phyloP scores from a whole-genome alignment of 2,329 filamentous ascomycete species.

The Colletotrichum lentis region DNA sequence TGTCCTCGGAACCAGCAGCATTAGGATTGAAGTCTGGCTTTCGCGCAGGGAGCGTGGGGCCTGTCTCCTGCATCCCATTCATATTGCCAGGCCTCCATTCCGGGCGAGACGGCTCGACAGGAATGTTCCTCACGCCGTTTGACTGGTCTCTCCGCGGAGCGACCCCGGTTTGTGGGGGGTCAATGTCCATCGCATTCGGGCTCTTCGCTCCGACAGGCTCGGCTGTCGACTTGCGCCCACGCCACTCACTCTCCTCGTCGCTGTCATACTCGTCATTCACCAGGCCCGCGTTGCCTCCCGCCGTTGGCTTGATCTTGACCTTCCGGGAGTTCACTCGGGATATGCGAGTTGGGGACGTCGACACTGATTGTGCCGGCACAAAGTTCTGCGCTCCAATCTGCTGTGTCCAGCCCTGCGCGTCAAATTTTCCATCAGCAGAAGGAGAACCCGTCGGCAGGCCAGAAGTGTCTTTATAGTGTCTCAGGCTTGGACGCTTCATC shows the following conservation, averaged over 20 bases:
- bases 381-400: constrained; percentile 65
- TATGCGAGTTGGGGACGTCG: constrained; percentile 56
- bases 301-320: constrained; percentile 63
- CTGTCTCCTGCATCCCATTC: constrained; percentile 38
- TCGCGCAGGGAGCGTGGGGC: constrained; percentile 35
- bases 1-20: constrained; percentile 62
- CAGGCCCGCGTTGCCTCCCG: constrained; percentile 53
- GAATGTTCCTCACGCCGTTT: constrained; percentile 59
- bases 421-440: constrained; percentile 51
- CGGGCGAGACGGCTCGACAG: constrained; percentile 65
- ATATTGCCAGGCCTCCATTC: constrained; percentile 66
- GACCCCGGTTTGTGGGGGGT: constrained; percentile 54
- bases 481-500: constrained; percentile 43
- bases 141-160: constrained; percentile 38
- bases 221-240: constrained; percentile 47
- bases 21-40: constrained; percentile 47
- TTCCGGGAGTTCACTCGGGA: constrained; percentile 63
- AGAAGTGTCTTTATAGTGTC: constrained; percentile 41
- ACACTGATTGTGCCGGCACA: constrained; percentile 52
- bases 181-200: constrained; percentile 72
- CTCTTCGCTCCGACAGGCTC: constrained; percentile 50
- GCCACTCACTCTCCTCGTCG: constrained; percentile 52
- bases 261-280: constrained; percentile 58
- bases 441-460: constrained; percentile 23
- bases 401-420: constrained; percentile 62